Percentiles rank a stretch among this genome's conserved stretches.
phyloP scores from a whole-genome alignment of 139 green algal species.

The Pseudopediastrum boryanum region DNA sequence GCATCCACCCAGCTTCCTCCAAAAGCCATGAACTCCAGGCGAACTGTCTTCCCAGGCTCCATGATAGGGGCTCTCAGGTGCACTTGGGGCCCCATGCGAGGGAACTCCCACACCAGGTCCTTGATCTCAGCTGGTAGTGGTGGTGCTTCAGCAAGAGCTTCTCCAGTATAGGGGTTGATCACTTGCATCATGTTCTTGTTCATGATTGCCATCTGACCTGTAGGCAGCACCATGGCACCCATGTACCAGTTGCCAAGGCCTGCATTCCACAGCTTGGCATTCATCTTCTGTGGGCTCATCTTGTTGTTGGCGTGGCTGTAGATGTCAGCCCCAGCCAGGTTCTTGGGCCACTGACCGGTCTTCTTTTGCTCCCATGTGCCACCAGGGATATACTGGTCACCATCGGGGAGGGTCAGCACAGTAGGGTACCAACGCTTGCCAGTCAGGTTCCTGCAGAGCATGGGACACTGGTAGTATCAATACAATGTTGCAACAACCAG shows the following conservation, averaged over 20 bases:
- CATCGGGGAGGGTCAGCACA: slow-evolving; percentile 1
- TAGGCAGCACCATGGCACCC: slow-evolving; percentile 19
- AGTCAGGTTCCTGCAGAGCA: slow-evolving; percentile 12
- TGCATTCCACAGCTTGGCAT: slow-evolving; percentile 7
- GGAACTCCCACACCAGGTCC: slow-evolving; percentile 26
- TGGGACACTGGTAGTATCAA: too few relatives aligned
- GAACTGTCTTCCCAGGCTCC: not conserved
- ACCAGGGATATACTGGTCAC: slow-evolving; percentile 17
- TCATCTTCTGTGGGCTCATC: not conserved
- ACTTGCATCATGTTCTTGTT: slow-evolving; percentile 35
- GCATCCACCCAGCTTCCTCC: slow-evolving; percentile 12
- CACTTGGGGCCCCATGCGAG: slow-evolving; percentile 27
- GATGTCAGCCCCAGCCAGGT: slow-evolving; percentile 17
- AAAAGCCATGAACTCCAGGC: slow-evolving; percentile 21
- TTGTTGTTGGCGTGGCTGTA: not conserved
- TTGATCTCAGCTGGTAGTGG: slow-evolving; percentile 10
- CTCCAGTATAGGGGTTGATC: slow-evolving; percentile 18
- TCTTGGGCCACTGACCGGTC: slow-evolving; percentile 20
- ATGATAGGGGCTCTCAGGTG: slow-evolving; percentile 1
- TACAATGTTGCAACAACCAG: too few relatives aligned
- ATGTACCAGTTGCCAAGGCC: slow-evolving; percentile 24
- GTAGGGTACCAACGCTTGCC: slow-evolving; percentile 30
- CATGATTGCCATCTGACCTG: slow-evolving; percentile 9
- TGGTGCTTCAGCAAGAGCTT: slow-evolving; percentile 6
- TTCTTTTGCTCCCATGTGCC: slow-evolving; percentile 14